Evolutionary conservation across 1,284 basidiomycete species (phyloP), one percentile per base, ranked within the genome.

Genomic region (Ganoderma sinense): DNA sequence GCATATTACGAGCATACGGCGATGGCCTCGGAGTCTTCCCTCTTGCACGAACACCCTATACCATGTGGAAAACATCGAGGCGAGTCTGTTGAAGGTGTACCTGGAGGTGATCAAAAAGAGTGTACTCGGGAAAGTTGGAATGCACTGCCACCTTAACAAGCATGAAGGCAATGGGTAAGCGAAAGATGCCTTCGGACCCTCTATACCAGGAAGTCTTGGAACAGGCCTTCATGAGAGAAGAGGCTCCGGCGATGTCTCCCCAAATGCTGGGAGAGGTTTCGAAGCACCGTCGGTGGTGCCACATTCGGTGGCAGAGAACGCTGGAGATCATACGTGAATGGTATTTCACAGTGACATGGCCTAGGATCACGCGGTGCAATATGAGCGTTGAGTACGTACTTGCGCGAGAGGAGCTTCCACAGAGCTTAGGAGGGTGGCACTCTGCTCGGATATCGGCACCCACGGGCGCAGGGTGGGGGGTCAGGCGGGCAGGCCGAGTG

Each of bases 261-360:
- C 23, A 55, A 43, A 56, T 63, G 61, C 68, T 65, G 64, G 45
- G 68, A 65, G 58, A 13, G 13, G 41, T 60, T 31, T 11, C 23
- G 53, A 51, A 65, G 69, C 29, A 63, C 39, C 45, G 23, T 40
- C 45, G 18, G 36, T 23, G 53, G 64, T 51, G 61, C 55, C 62
- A 62, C 60, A 43, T 58, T 71, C 72, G 67, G 70, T 23, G 68
- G 72, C 70, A 63, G 40, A 71, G 66, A 71, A 62, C 56, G 43
- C 36, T 68, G 69, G 43, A 68, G 72, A 73, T 73, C 72, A 43
- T 68, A 69, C 69, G 64, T 71, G 66, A 69, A 71, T 68, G 66
- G 70, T 26, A 67, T 59, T 36, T 33, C 60, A 62, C 64, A 64
- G 45, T 51, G 23, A 71, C 69, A 69, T 66, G 69, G 58, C 20